Percentiles rank a stretch among this genome's conserved stretches.
Evolutionary conservation across 129 eudicot species (phyloP).

Genomic region (carrot (Daucus carota)): DH1_v3.0 NC_030381.2:37011501-37012000

Average conservation of each 20-base stretch:
- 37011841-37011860: too few relatives aligned
- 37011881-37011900: not conserved
- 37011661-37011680: not conserved
- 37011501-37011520: conserved; percentile 57
- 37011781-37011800: not conserved
- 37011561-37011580: conserved; percentile 58
- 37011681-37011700: too few relatives aligned
- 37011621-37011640: not conserved
- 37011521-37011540: conserved; percentile 36
- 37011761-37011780: not conserved
- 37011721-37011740: not conserved
- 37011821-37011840: not conserved
- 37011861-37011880: too few relatives aligned
- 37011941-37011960: conserved; percentile 31
- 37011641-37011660: not conserved
- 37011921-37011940: not conserved
- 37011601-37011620: not conserved
- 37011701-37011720: too few relatives aligned
- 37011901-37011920: not conserved
- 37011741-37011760: not conserved
- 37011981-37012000: conserved; percentile 69
- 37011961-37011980: conserved; percentile 70
- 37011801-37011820: not conserved
- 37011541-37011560: conserved; percentile 58
- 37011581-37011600: not conserved